phyloP scores from a whole-genome alignment of 164 flowering plant species.

The Dillenia suffruticosa region DNA sequence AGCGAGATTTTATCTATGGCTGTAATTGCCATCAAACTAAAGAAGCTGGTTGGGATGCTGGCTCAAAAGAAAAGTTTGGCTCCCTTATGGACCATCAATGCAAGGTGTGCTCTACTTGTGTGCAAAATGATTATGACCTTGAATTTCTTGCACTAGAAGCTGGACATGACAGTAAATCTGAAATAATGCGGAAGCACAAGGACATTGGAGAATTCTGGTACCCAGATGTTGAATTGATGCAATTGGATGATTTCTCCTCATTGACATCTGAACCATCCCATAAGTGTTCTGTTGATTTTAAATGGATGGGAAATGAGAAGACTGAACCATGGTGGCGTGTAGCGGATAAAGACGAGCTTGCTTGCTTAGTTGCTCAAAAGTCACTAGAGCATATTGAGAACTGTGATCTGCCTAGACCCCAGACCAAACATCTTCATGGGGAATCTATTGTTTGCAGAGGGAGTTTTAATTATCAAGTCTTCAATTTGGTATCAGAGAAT shows the following conservation, averaged over 20 bases:
- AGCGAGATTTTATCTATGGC: slow-evolving; percentile 9
- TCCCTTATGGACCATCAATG: slow-evolving; percentile 10
- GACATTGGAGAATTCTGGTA: slow-evolving; percentile 18
- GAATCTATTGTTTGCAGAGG: slow-evolving; percentile 18
- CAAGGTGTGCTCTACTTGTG: slow-evolving; percentile 16
- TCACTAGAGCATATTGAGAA: slow-evolving; percentile 40
- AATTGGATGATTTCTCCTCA: slow-evolving; percentile 20
- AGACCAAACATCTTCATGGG: slow-evolving; percentile 17
- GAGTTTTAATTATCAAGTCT: slow-evolving; percentile 14
- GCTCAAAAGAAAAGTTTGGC: slow-evolving; percentile 1
- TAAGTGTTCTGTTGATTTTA: slow-evolving; percentile 23
- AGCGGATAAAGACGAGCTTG: slow-evolving; percentile 44
- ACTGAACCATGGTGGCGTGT: slow-evolving; percentile 50
- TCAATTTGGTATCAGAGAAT: slow-evolving; percentile 22
- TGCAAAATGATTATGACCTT: slow-evolving; percentile 24
- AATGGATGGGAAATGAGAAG: slow-evolving; percentile 37
- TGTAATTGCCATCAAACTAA: slow-evolving; percentile 8
- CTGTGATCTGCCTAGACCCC: slow-evolving; percentile 54
- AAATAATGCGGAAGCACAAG: slow-evolving; percentile 15
- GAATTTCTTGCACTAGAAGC: slow-evolving; percentile 25
- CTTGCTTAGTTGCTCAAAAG: slow-evolving; percentile 44
- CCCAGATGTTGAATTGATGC: slow-evolving; percentile 19
- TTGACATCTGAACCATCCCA: slow-evolving; percentile 13
- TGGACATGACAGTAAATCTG: slow-evolving; percentile 4
- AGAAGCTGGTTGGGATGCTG: slow-evolving; percentile 6